Base-by-base conservation (phyloP, 768 basidiomycete genomes). In the Trametes cinnabarina region DNA sequence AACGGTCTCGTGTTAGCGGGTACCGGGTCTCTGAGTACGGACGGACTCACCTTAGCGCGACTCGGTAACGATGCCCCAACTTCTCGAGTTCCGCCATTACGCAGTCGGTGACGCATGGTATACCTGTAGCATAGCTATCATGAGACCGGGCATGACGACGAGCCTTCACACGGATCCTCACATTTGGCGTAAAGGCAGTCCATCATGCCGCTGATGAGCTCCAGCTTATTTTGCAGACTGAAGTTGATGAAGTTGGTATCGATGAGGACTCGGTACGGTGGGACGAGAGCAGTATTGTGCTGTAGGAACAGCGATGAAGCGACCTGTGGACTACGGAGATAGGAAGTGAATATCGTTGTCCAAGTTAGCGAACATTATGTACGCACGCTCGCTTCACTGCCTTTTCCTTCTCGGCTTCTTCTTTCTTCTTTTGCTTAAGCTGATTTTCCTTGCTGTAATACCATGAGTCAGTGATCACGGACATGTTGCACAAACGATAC, bases 171-270 rank as follows among this genome's bases (percentile, higher is more conserved):
- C 32, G 50, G 28, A 39, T 34, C 72, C 83, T 55, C 64, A 96
- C 96, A 98, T 77, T 99, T 98, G 12, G 97, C 97, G 73, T 92
- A 97, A 15, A 98, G 78, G 68, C 94, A 96, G 69, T 99, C 97
- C 97, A 99, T 98, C 97, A 99, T 98, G n/a, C 92, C 94, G 66
- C 88, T 86, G 20, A 98, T 79, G 53, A 98, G 81, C 72, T 99
- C 97, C 63, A 99, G 76, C 72, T 98, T 97, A 74, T 98, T 99
- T 76, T 99, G 97, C 47, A 99, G 80, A 64, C 89, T 92, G 71
- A 98, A 96, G 71, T 98, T 98, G 80, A 99, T 99, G 66, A 99
- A 98, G 72, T 99, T 99, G 70, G 97, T 99, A 73, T 99, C 97
- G 59, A 99, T 93, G 37, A 99, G 84, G 25, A 99, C 92, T 19